phyloP scores from a whole-genome alignment of 768 basidiomycete species.

The Leucocoprinus birnbaumii region DNA sequence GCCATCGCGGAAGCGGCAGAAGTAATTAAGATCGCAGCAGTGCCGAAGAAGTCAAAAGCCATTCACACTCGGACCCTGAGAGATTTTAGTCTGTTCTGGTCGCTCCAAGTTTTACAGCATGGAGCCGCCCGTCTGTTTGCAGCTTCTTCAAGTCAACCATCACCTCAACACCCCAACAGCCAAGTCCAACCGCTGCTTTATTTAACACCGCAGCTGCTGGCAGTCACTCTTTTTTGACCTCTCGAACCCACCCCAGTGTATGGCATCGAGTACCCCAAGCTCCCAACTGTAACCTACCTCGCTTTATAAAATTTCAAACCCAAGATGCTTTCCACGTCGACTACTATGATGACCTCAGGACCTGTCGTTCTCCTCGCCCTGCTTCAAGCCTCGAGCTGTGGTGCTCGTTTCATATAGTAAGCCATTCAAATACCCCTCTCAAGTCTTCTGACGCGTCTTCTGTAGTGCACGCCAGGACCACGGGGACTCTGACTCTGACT shows the following conservation, averaged over 20 bases:
- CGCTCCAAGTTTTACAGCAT: background rate
- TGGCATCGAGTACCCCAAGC: background rate
- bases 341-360: background rate
- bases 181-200: background rate
- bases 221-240: constrained; percentile 1
- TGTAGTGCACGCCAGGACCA: background rate
- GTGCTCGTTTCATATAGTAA: constrained; percentile 1
- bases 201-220: constrained; percentile 9
- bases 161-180: background rate
- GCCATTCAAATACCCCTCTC: background rate
- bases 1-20: background rate
- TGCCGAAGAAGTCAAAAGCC: too few relatives aligned
- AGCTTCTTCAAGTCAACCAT: constrained; percentile 4
- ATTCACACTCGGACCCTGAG: constrained; percentile 4
- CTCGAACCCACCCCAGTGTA: background rate
- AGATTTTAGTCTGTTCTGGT: constrained; percentile 4
- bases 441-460: background rate
- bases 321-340: background rate
- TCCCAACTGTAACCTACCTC: background rate
- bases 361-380: background rate
- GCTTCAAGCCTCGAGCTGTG: constrained; percentile 1
- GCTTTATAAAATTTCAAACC: background rate
- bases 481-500: constrained; percentile 9
- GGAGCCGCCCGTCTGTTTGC: constrained; percentile 3
- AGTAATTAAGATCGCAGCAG: too few relatives aligned